phyloP scores from a whole-genome alignment of 208 protist genomes.

The Leishmania mexicana region DNA sequence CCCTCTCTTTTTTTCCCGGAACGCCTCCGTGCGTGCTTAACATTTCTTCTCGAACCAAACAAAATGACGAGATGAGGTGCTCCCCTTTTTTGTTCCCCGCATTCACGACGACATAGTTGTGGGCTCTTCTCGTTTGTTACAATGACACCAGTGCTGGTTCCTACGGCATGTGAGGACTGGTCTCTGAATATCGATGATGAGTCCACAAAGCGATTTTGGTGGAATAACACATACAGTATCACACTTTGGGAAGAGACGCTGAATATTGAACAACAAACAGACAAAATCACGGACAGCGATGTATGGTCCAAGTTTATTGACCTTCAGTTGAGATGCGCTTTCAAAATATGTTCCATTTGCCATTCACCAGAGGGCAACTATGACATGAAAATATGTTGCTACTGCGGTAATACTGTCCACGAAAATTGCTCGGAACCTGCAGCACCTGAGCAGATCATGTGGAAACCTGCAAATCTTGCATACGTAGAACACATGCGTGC shows the following conservation, averaged over 20 bases:
- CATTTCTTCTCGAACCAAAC: background rate
- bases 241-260: constrained; percentile 68
- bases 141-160: constrained; percentile 39
- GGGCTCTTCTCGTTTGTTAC: constrained; percentile 10
- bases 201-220: constrained; percentile 64
- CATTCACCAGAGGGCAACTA: constrained; percentile 57
- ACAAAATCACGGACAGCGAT: constrained; percentile 44
- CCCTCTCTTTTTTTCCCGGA: background rate
- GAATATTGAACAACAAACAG: constrained; percentile 30
- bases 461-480: constrained; percentile 63
- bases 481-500: constrained; percentile 50
- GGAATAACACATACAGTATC: constrained; percentile 77
- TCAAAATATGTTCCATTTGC: constrained; percentile 74
- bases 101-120: background rate
- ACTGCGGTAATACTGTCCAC: constrained; percentile 72
- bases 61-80: background rate
- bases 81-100: background rate
- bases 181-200: constrained; percentile 65
- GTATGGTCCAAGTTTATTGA: constrained; percentile 74
- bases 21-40: background rate
- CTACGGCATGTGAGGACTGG: constrained; percentile 68
- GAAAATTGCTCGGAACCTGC: constrained; percentile 51
- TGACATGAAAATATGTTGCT: constrained; percentile 82
- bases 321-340: constrained; percentile 60
- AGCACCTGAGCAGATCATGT: constrained; percentile 48